phyloP scores from a whole-genome alignment of 2,329 filamentous ascomycete genomes.

The Passalora sequoiae region DNA sequence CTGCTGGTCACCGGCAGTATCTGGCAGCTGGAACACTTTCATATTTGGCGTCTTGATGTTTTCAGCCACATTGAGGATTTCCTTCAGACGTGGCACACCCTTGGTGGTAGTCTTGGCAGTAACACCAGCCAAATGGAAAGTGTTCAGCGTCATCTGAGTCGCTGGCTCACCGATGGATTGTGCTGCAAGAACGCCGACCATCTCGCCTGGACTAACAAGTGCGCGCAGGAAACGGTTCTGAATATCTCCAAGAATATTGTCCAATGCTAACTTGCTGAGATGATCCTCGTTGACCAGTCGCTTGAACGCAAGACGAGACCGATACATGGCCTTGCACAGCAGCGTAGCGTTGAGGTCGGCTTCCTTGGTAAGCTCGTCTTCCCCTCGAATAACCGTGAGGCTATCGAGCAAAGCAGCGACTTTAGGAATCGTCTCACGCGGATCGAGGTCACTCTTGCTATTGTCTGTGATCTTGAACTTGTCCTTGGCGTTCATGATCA shows the following conservation, averaged over 20 bases:
- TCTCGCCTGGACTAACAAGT: slow-evolving; percentile 87
- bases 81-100: slow-evolving; percentile 97
- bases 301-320: slow-evolving; percentile 88
- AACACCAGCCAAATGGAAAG: slow-evolving; percentile 99
- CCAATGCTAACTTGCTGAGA: slow-evolving; percentile 84
- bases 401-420: slow-evolving; percentile 70
- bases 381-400: slow-evolving; percentile 79
- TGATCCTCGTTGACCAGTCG: slow-evolving; percentile 80
- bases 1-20: slow-evolving; percentile 62
- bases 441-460: slow-evolving; percentile 82
- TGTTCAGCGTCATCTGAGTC: slow-evolving; percentile 99
- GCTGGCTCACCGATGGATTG: slow-evolving; percentile 98
- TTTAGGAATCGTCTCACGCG: slow-evolving; percentile 76
- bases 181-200: slow-evolving; percentile 95
- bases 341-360: slow-evolving; percentile 84
- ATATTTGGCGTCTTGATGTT: slow-evolving; percentile 99
- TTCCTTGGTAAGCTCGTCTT: slow-evolving; percentile 74
- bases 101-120: slow-evolving; percentile 99
- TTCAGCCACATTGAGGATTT: slow-evolving; percentile 95
- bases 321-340: slow-evolving; percentile 85
- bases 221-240: slow-evolving; percentile 82
- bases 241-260: slow-evolving; percentile 85
- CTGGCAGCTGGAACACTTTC: slow-evolving; percentile 74
- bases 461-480: slow-evolving; percentile 86
- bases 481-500: slow-evolving; percentile 84